phyloP scores from a whole-genome alignment of 2,329 filamentous ascomycete species.

The Pestalotiopsis sp. region DNA sequence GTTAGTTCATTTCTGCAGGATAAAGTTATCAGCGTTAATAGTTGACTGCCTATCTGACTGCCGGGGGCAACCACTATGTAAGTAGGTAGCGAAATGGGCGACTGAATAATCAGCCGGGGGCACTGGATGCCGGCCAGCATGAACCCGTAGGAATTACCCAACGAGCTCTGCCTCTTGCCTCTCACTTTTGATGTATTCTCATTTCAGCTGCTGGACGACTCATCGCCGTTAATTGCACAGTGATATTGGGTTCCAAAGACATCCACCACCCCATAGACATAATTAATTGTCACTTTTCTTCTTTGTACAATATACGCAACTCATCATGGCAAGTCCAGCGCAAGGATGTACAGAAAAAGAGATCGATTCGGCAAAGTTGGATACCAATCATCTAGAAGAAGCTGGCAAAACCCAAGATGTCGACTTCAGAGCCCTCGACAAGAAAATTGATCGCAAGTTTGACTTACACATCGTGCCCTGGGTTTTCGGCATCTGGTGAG shows the following conservation, averaged over 20 bases:
- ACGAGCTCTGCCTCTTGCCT: too few relatives aligned
- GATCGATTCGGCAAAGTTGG: slow-evolving; percentile 13
- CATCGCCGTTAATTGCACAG: too few relatives aligned
- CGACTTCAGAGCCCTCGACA: slow-evolving; percentile 15
- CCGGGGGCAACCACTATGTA: neutral
- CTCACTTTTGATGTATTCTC: too few relatives aligned
- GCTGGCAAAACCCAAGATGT: neutral
- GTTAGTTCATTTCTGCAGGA: neutral
- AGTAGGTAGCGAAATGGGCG: neutral
- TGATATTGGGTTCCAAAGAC: too few relatives aligned
- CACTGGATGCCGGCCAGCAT: too few relatives aligned
- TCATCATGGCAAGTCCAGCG: slow-evolving; percentile 8
- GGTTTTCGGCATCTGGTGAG: slow-evolving; percentile 24
- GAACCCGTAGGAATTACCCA: too few relatives aligned
- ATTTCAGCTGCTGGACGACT: too few relatives aligned
- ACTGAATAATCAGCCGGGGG: neutral
- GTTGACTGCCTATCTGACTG: too few relatives aligned
- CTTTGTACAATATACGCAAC: too few relatives aligned
- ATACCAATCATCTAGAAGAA: slow-evolving; percentile 14
- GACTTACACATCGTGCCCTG: slow-evolving; percentile 23
- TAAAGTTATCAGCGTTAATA: neutral
- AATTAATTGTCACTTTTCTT: too few relatives aligned
- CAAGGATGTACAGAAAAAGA: slow-evolving; percentile 3
- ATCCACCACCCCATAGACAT: too few relatives aligned
- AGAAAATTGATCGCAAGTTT: slow-evolving; percentile 20